These are phyloP conservation scores for Pluteus cervinus DNA, from an alignment of 768 basidiomycete genomes.

Conservation along the genomic window DNA sequence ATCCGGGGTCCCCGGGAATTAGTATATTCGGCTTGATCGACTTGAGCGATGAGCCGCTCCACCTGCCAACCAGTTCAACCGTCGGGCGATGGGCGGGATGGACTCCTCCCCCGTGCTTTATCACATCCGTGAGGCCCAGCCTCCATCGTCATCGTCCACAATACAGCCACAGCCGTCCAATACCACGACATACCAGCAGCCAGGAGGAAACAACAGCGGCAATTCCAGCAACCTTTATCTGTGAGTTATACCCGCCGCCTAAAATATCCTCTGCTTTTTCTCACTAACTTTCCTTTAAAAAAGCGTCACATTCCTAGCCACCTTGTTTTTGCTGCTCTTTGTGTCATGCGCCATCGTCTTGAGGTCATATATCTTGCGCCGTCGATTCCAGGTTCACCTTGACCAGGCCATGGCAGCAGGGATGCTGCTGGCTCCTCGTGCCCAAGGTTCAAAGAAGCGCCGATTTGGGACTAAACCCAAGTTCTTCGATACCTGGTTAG, in stretches of 20 bases:
- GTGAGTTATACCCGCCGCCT: constrained; percentile 17
- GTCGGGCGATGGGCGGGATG: too few species aligned
- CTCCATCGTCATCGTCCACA: constrained; percentile 11
- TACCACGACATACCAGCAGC: constrained; percentile 6
- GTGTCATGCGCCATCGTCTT: constrained; percentile 61
- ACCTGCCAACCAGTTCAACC: too few species aligned
- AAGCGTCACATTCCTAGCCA: constrained; percentile 70
- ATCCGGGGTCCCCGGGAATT: too few species aligned
- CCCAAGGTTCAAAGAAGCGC: constrained; percentile 32
- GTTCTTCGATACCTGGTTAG: constrained; percentile 41
- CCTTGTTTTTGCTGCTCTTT: constrained; percentile 59
- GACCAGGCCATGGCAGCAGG: constrained; percentile 50
- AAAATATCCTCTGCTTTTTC: constrained; percentile 1
- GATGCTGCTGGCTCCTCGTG: constrained; percentile 33
- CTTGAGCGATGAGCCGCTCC: too few species aligned
- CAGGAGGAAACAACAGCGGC: too few species aligned
- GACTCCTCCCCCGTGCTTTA: too few species aligned
- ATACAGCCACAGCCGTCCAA: constrained; percentile 8
- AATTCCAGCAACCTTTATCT: constrained; percentile 39
- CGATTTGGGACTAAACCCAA: constrained; percentile 44
- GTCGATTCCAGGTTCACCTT: constrained; percentile 47
- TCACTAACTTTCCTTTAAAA: constrained; percentile 6
- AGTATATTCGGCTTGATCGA: too few species aligned
- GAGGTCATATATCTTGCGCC: constrained; percentile 55
- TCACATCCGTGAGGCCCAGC: too few species aligned